Percentiles rank a stretch among this genome's conserved stretches.
phyloP scores from a whole-genome alignment of 305 asterid genomes.

The Withania somnifera region DNA sequence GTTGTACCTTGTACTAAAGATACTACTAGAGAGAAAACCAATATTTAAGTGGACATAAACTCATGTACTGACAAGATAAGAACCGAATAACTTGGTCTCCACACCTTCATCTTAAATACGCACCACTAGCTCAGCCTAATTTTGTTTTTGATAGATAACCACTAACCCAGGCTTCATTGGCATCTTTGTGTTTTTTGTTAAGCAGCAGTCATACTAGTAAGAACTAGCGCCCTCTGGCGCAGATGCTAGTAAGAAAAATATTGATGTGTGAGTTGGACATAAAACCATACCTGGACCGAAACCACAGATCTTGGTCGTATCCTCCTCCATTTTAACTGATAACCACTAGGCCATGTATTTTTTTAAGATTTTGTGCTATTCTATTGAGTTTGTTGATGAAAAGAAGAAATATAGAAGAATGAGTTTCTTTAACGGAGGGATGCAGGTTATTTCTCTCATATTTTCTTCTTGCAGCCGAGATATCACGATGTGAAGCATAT shows the following conservation, averaged over 20 bases:
- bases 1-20: not conserved
- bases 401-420: not conserved
- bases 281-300: not conserved
- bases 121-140: not conserved
- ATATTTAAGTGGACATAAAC: not conserved
- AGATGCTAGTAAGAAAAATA: not conserved
- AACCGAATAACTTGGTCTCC: not conserved
- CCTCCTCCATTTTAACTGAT: not conserved
- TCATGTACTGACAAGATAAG: not conserved
- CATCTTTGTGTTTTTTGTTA: not conserved
- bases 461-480: constrained; percentile 51
- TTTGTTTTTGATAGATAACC: not conserved
- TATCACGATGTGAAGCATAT: constrained; percentile 76
- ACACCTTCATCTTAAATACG: not conserved
- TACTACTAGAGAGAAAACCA: not conserved
- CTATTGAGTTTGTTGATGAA: not conserved
- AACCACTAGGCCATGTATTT: not conserved
- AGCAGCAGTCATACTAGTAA: not conserved
- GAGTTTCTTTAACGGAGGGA: not conserved
- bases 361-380: not conserved
- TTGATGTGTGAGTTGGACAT: not conserved
- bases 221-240: not conserved
- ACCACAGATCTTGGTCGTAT: not conserved
- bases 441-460: not conserved
- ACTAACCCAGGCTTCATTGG: not conserved